phyloP scores from a whole-genome alignment of 179 eudicot species.

The Pouteria campechiana region DNA sequence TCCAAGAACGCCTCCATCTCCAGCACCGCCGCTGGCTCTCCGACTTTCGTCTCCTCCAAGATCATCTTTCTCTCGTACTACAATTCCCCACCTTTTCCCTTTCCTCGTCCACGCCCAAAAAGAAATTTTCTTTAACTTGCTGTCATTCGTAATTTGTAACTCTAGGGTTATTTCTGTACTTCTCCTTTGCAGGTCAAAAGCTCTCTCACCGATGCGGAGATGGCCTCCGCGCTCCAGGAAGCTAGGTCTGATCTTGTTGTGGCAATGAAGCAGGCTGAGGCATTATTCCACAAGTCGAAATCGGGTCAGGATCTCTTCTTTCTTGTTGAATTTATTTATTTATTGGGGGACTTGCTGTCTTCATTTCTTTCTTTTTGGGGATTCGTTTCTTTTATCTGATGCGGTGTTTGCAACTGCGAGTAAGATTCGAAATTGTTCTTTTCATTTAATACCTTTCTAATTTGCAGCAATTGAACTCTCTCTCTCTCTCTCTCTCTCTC shows the following conservation, averaged over 20 bases:
- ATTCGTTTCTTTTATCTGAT: neutral
- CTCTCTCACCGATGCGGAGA: conserved; percentile 10
- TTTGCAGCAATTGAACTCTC: neutral
- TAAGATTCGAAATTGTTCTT: neutral
- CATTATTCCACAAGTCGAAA: conserved; percentile 23
- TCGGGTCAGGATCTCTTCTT: conserved; percentile 27
- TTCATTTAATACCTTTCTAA: neutral
- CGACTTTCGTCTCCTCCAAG: conserved; percentile 14
- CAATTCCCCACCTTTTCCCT: neutral
- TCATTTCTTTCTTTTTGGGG: neutral
- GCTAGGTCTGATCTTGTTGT: conserved; percentile 18
- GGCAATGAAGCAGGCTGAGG: conserved; percentile 27
- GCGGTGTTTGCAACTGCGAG: neutral
- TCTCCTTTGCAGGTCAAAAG: conserved; percentile 27
- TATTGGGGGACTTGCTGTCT: neutral
- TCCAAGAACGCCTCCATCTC: conserved; percentile 23
- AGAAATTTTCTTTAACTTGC: neutral
- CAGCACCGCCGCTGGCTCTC: conserved; percentile 21
- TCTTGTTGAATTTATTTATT: neutral
- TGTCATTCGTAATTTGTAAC: conserved; percentile 2
- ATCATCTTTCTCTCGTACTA: conserved; percentile 34
- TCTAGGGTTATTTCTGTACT: neutral
- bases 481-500: no score
- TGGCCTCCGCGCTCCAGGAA: conserved; percentile 20
- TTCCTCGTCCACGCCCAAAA: no score